These are phyloP conservation scores for Rubus idaeus DNA, from an alignment of 306 rosid genomes.

Conservation along the genomic window DNA sequence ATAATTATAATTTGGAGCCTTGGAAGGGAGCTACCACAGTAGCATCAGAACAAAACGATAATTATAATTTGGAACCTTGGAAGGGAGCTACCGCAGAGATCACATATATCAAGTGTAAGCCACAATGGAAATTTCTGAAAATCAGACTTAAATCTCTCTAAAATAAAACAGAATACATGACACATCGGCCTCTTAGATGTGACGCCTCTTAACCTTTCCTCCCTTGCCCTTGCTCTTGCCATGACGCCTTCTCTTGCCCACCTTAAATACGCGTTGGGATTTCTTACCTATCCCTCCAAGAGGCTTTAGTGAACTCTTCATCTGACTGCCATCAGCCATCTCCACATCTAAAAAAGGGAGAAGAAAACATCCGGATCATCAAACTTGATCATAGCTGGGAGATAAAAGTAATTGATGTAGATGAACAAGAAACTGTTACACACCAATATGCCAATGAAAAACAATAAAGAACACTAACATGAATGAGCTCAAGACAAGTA, in stretches of 20 bases:
- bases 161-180: neutral
- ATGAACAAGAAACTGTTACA: neutral
- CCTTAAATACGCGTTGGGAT: slow-evolving; percentile 61
- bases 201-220: slow-evolving; percentile 50
- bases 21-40: neutral
- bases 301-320: slow-evolving; percentile 49
- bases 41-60: neutral
- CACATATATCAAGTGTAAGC: neutral
- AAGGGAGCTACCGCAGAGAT: slow-evolving; percentile 1
- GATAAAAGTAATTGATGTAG: neutral
- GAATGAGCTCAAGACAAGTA: neutral
- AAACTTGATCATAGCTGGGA: neutral
- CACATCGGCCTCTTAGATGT: slow-evolving; percentile 38
- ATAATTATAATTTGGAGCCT: neutral
- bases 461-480: neutral
- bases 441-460: neutral
- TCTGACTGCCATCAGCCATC: slow-evolving; percentile 50
- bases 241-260: slow-evolving; percentile 64
- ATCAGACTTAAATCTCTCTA: neutral
- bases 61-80: neutral
- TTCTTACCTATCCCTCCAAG: slow-evolving; percentile 76
- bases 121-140: neutral
- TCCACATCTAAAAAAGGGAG: slow-evolving; percentile 54
- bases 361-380: neutral
- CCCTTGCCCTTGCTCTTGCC: slow-evolving; percentile 55